phyloP scores from a whole-genome alignment of 1,139 yeast species.

The Protomyces lactucae-debilis region DNA sequence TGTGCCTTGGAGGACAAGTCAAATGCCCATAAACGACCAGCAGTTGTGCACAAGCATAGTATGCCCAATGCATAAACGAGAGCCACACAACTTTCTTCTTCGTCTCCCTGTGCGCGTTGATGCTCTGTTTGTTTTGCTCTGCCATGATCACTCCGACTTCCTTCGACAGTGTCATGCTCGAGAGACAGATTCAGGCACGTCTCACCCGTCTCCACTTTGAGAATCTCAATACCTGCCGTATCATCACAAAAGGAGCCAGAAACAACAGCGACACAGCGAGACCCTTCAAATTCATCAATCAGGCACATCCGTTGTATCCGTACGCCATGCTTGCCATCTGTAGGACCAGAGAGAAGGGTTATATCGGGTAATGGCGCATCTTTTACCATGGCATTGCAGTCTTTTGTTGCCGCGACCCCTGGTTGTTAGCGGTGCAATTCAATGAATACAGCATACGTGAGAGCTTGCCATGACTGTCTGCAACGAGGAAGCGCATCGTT shows the following conservation, averaged over 20 bases:
- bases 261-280: not conserved
- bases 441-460: not conserved
- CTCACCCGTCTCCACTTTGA: not conserved
- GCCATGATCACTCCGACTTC: not conserved
- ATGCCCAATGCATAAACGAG: not conserved
- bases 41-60: not conserved
- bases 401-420: not conserved
- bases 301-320: not conserved
- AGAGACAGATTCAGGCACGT: not conserved
- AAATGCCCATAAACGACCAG: not conserved
- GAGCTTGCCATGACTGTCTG: not conserved
- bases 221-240: not conserved
- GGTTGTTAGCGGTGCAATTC: not conserved
- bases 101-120: not conserved
- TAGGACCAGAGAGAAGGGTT: not conserved
- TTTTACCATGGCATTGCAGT: not conserved
- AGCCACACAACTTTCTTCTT: not conserved
- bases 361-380: not conserved
- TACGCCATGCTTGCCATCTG: not conserved
- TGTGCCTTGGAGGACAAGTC: not conserved
- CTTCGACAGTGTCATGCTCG: not conserved
- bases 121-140: not conserved
- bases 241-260: not conserved
- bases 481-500: not conserved
- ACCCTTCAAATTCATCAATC: not conserved